A percentile compares a stretch with the other conserved stretches of the same genome.
phyloP scores from a whole-genome alignment of 139 green algal species.

The Chlorella sp. region DNA sequence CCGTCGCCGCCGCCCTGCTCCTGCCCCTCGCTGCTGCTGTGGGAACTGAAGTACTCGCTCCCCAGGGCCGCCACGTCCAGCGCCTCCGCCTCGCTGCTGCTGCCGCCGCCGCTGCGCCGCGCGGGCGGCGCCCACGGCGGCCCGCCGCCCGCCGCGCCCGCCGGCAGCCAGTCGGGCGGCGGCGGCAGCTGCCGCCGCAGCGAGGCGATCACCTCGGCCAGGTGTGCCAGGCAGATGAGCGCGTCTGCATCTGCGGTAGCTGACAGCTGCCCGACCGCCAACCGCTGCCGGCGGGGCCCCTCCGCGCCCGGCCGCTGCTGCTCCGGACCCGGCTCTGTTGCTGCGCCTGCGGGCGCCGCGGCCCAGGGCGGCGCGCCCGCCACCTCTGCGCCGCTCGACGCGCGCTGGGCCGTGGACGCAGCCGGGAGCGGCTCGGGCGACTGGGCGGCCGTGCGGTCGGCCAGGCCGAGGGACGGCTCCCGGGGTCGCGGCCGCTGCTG shows the following conservation, averaged over 20 bases:
- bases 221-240: constrained; percentile 13
- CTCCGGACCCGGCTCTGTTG: no score
- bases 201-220: constrained; percentile 18
- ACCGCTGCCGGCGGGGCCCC: neutral
- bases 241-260: constrained; percentile 14
- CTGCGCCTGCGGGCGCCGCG: neutral
- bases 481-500: neutral
- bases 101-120: neutral
- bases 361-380: neutral
- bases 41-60: no score
- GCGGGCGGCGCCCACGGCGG: neutral
- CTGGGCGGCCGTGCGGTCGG: no score
- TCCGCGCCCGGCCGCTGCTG: neutral
- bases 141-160: neutral
- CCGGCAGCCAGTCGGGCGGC: neutral
- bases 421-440: neutral
- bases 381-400: no score
- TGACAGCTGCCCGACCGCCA: neutral
- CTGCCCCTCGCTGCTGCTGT: no score
- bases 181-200: neutral
- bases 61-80: constrained; percentile 7
- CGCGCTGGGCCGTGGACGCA: no score
- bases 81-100: neutral
- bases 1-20: no score
- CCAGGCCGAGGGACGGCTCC: neutral